Conservation (phyloP, 2,329 filamentous ascomycete genomes). For the Coleophoma crateriformis region DNA sequence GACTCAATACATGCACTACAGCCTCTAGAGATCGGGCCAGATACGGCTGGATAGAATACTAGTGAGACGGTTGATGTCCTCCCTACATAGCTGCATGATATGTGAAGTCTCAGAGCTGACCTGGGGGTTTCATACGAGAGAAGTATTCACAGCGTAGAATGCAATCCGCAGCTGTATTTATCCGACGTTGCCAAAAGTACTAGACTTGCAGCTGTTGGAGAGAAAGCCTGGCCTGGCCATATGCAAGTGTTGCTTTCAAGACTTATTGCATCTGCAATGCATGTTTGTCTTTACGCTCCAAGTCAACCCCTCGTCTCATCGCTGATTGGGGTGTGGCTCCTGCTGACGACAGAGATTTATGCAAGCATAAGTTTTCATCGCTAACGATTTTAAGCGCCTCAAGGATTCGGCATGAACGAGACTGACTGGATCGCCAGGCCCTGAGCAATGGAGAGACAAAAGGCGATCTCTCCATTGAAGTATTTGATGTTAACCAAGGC, state of each 20-base stretch:
- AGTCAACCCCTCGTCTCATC: background rate
- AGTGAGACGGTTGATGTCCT: background rate
- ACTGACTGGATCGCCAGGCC: background rate
- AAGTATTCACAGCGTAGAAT: background rate
- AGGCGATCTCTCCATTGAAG: background rate
- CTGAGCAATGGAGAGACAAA: background rate
- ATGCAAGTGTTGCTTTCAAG: background rate
- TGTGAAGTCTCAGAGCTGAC: background rate
- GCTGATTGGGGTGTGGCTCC: background rate
- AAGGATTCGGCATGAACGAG: background rate
- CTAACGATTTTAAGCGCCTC: background rate
- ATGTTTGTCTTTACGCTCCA: background rate
- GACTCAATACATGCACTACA: background rate
- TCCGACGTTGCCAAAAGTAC: background rate
- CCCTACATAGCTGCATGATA: background rate
- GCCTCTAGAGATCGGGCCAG: background rate
- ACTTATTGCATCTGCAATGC: background rate
- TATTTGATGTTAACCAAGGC: background rate
- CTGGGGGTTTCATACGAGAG: background rate
- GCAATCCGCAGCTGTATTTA: background rate
- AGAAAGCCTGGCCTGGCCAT: background rate
- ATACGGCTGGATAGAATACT: background rate
- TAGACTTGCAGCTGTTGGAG: background rate
- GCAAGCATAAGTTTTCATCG: background rate
- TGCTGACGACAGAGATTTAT: background rate